A percentile compares a stretch with the other conserved stretches of the same genome.
phyloP scores from a whole-genome alignment of 257 asterid species.

The Plantago elongata region DNA sequence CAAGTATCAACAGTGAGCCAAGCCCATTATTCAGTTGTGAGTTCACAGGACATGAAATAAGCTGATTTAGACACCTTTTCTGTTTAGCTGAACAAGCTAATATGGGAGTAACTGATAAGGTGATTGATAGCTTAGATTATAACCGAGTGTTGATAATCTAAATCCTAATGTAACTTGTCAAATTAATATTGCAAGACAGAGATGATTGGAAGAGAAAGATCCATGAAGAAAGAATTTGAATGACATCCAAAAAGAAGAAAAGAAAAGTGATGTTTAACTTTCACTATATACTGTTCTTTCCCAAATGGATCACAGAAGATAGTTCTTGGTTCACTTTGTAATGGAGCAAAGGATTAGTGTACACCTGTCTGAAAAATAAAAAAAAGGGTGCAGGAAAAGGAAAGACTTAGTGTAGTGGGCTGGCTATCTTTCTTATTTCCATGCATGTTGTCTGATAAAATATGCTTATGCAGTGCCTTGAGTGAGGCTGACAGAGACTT shows the following conservation, averaged over 20 bases:
- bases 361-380: conserved; percentile 17
- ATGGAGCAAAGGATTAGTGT: conserved; percentile 15
- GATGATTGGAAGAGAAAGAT: conserved; percentile 25
- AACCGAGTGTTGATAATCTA: too few relatives aligned
- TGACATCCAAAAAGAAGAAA: conserved; percentile 27
- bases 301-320: conserved; percentile 18
- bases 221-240: conserved; percentile 25
- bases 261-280: conserved; percentile 21
- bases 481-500: conserved; percentile 20
- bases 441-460: neutral
- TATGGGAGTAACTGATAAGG: neutral
- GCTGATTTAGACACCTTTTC: too few relatives aligned
- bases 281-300: conserved; percentile 8
- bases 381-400: neutral
- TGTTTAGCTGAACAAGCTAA: too few relatives aligned
- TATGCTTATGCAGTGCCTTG: conserved; percentile 11
- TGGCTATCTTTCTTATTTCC: conserved; percentile 1
- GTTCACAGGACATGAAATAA: too few relatives aligned
- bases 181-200: neutral
- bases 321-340: conserved; percentile 11
- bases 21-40: too few relatives aligned
- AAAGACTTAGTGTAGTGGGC: neutral
- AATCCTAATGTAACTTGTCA: too few relatives aligned
- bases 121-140: neutral
- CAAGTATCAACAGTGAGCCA: too few relatives aligned